Evolutionary conservation across 1,139 yeast species (phyloP), one percentile per base, ranked within the genome.

Genomic region (Torulaspora globosa): DNA sequence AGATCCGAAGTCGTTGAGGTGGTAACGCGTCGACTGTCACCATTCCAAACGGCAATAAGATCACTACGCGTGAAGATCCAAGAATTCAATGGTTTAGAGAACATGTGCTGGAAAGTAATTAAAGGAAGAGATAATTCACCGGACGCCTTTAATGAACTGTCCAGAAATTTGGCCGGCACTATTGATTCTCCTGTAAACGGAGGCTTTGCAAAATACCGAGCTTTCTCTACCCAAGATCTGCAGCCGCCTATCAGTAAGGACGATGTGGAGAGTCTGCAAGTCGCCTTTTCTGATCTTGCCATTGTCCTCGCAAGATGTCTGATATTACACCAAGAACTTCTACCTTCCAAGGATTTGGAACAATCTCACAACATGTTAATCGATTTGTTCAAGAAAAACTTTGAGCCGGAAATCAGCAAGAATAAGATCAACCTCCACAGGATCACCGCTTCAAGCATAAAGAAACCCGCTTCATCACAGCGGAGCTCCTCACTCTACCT

Each of bases 131-230:
- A 74, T 1, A 79, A 75, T 43, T 70, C 69, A 49, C 67, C 72
- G 6, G 68, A 81, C 8, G 63, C 79, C 48, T 76, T 84, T 66
- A 74, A 76, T 60, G 89, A 82, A 62, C 72, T 88, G 49, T 84
- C 92, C 9, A 75, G 95, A 67, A 82, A 81, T 55, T 71, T 88
- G 44, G 79, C 92, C 0, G 96, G 96, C 39, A 86, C 96, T 0
- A 92, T 88, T 47, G 95, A 88, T 62, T 81, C 96, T 0, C 96
- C 96, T 5, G 94, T 88, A 9, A 88, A 88, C 64, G 96, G 96
- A 31, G 96, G 96, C 48, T 87, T 88, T 53, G 87, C 88, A 4
- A 88, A 85, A 59, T 88, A 85, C 68, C 75, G 92, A 50, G 76
- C 78, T 2, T 86, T 88, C 66, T 78, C 85, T 58, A 70, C 67